Evolutionary conservation across 176 grass and related monocot genomes (phyloP).

Genomic region (Pontederia paniculata): DNA sequence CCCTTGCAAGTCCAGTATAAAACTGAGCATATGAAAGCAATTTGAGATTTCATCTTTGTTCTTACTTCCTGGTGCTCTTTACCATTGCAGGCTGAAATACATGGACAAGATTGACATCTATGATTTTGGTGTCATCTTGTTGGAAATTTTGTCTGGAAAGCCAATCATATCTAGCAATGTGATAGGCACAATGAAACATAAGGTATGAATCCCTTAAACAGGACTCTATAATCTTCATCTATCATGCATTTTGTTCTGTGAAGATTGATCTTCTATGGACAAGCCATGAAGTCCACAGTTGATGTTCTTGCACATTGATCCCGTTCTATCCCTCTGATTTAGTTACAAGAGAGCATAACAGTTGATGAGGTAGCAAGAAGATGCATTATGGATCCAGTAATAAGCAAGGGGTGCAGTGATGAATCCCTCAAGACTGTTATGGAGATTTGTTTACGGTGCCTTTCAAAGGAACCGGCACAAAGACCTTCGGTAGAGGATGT

Average conservation of each 20-base stretch:
- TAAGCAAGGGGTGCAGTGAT: slow-evolving; percentile 55
- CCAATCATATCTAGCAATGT: slow-evolving; percentile 63
- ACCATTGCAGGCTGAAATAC: slow-evolving; percentile 34
- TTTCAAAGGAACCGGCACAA: slow-evolving; percentile 60
- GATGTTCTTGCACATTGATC: background rate
- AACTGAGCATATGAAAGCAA: background rate
- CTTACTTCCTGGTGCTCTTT: background rate
- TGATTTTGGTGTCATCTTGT: slow-evolving; percentile 73
- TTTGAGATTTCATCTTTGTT: background rate
- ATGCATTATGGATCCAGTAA: slow-evolving; percentile 43
- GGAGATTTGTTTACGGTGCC: slow-evolving; percentile 79
- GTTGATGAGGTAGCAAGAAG: slow-evolving; percentile 47
- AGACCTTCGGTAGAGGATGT: slow-evolving; percentile 87
- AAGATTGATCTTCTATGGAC: background rate
- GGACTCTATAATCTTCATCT: background rate
- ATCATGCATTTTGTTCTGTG: no score
- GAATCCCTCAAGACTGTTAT: slow-evolving; percentile 73
- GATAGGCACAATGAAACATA: slow-evolving; percentile 72
- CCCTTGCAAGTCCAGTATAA: no score
- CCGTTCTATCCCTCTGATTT: slow-evolving; percentile 10
- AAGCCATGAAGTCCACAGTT: background rate
- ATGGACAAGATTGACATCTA: slow-evolving; percentile 62
- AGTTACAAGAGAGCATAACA: slow-evolving; percentile 60
- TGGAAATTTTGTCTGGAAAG: slow-evolving; percentile 81
- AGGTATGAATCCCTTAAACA: slow-evolving; percentile 23